Conservation (phyloP, 208 protist genomes). For the Porcisia hertigi region DNA sequence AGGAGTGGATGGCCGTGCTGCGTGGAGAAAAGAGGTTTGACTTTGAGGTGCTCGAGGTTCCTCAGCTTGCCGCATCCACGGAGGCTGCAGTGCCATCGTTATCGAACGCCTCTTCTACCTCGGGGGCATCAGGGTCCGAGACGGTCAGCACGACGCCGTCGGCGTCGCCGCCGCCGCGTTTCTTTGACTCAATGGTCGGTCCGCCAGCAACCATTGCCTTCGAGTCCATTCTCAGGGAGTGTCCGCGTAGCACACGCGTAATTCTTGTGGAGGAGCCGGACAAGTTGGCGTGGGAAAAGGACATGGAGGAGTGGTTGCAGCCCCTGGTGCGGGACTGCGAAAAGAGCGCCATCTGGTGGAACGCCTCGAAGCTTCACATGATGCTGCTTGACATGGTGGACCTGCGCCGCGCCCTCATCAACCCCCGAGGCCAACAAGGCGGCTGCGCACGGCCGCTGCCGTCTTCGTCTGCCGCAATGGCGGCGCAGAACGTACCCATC, state of each 20-base stretch:
- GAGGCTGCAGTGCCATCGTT: too few species aligned
- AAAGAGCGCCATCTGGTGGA: conserved; percentile 14
- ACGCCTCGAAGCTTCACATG: conserved; percentile 39
- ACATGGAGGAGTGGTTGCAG: conserved; percentile 51
- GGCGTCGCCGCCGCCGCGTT: neutral
- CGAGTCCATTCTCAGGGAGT: conserved; percentile 70
- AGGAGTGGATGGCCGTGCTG: conserved; percentile 80
- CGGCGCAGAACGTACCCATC: conserved; percentile 34
- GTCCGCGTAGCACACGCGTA: conserved; percentile 76
- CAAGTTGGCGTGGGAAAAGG: conserved; percentile 71
- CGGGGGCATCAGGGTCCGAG: neutral
- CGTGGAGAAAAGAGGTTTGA: conserved; percentile 71
- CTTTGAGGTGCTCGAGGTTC: conserved; percentile 35
- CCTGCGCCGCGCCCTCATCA: conserved; percentile 34
- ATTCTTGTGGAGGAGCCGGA: conserved; percentile 83
- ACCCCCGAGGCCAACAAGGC: conserved; percentile 11
- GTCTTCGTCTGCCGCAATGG: conserved; percentile 13
- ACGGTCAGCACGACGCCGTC: neutral
- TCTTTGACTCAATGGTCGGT: conserved; percentile 79
- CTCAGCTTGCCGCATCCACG: neutral
- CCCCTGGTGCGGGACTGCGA: conserved; percentile 50
- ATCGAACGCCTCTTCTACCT: neutral
- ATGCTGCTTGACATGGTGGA: conserved; percentile 67
- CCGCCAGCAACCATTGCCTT: conserved; percentile 81
- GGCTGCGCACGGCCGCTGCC: conserved; percentile 9